phyloP scores from a whole-genome alignment of 2,329 filamentous ascomycete genomes.

The Metarhizium robertsii region DNA sequence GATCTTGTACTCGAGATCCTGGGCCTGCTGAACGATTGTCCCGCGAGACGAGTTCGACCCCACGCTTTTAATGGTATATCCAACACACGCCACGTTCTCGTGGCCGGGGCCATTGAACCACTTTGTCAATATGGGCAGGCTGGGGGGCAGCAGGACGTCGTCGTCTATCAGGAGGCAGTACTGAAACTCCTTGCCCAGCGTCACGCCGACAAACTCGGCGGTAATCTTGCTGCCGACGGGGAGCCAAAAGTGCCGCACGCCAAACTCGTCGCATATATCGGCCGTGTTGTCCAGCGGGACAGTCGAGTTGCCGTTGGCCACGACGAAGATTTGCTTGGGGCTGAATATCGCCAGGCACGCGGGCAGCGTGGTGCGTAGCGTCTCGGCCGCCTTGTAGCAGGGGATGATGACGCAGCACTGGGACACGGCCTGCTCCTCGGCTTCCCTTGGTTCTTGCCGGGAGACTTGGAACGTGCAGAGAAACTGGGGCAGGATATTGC shows the following conservation, averaged over 20 bases:
- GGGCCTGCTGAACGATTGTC: background rate
- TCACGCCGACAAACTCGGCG: background rate
- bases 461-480: background rate
- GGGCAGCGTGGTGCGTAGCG: background rate
- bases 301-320: constrained; percentile 35
- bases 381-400: background rate
- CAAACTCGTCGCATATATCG: background rate
- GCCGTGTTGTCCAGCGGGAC: constrained; percentile 17
- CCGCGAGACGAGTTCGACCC: background rate
- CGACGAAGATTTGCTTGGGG: constrained; percentile 20
- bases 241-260: background rate
- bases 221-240: background rate
- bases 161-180: background rate
- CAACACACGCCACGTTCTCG: background rate
- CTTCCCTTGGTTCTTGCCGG: background rate
- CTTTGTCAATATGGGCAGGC: background rate
- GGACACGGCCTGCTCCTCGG: background rate
- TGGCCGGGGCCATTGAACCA: background rate
- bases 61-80: background rate
- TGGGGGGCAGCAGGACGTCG: background rate
- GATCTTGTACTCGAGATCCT: background rate
- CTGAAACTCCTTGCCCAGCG: background rate
- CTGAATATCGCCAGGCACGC: background rate
- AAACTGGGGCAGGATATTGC: background rate
- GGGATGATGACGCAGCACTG: background rate